Conservation (phyloP, 192 early-diverging fungal genomes). For the Coemansia sp. region DNA sequence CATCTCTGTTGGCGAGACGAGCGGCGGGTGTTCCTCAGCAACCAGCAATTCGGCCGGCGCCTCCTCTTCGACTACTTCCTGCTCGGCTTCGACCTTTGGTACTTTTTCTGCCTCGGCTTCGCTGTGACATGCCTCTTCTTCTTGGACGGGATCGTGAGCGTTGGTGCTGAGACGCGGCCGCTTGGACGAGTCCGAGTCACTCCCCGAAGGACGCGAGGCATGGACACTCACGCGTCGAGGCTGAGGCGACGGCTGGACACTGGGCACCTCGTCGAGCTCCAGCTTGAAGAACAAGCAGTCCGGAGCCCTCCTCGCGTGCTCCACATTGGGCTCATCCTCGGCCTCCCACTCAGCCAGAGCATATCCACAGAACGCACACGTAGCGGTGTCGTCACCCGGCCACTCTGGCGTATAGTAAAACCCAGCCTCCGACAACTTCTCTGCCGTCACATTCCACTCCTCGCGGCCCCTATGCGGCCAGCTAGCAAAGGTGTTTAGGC, state of each 20-base stretch:
- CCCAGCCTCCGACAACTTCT: constrained; percentile 46
- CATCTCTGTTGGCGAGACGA: constrained; percentile 20
- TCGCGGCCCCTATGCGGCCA: constrained; percentile 46
- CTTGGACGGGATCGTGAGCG: neutral
- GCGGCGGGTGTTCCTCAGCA: neutral
- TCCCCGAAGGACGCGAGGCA: neutral
- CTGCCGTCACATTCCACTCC: constrained; percentile 45
- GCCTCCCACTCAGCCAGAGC: constrained; percentile 53
- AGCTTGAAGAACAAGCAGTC: constrained; percentile 51
- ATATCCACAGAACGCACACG: constrained; percentile 50
- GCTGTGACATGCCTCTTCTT: neutral
- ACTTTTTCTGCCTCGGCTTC: neutral
- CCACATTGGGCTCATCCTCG: constrained; percentile 46
- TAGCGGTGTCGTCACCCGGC: constrained; percentile 41
- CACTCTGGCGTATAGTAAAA: constrained; percentile 52
- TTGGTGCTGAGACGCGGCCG: constrained; percentile 25
- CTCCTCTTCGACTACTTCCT: neutral
- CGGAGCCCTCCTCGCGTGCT: constrained; percentile 38
- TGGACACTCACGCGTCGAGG: constrained; percentile 12
- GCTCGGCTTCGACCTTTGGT: neutral
- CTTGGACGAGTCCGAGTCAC: constrained; percentile 21
- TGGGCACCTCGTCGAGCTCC: neutral
- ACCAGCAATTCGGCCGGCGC: constrained; percentile 1
- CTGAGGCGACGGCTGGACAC: constrained; percentile 2
- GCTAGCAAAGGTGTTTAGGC: constrained; percentile 26